Base-by-base conservation (phyloP, 192 early-diverging fungal genomes). In the Coemansia interrupta region DNA sequence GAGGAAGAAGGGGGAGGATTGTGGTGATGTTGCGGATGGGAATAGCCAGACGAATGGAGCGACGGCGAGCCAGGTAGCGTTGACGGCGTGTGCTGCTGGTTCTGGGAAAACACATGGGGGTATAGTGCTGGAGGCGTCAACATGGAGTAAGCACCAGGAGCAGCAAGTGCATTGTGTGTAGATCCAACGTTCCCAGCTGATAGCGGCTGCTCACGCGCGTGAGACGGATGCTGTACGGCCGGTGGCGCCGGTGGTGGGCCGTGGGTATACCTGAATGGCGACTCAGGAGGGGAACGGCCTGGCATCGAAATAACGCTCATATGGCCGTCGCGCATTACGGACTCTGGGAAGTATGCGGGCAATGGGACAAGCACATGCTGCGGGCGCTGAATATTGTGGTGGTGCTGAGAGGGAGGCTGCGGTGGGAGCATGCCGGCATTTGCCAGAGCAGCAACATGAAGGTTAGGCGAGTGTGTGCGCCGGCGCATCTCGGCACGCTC, bases 401-500 rank as follows among this genome's bases (percentile, higher is more conserved):
- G 38, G n/a, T 57, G 63, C 7, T 48, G 57, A 30, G 52, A 13
- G 9, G 51, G 50, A 41, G 49, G 60, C 17, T 2, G 39, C 47
- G 12, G 39, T 53, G 40, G 56, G 13, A 23, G 47, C 22, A 55
- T 55, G 9, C 51, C 47, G 3, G 47, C 58, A 38, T 36, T 56
- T 19, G 53, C 28, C 19, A 54, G 13, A 2, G 53, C 45, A 6
- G 54, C 22, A 19, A 61, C 49, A 36, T 70, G 64, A 24, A 54
- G 29, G 54, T 64, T 77, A 4, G 73, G 73, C 20, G 73, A 77
- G 39, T 77, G 73, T 0, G 73, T 77, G 43, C 73, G 73, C 14
- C 73, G 73, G 15, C 75, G 72, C 73, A 77, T 63, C 48, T 77
- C 73, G 0, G 73, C 75, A 29, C 75, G 75, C 66, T 84, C 77